A percentile compares a stretch with the other conserved stretches of the same genome.
Evolutionary conservation across 306 rosid species (phyloP).

Genomic region (Pueraria montana): DNA sequence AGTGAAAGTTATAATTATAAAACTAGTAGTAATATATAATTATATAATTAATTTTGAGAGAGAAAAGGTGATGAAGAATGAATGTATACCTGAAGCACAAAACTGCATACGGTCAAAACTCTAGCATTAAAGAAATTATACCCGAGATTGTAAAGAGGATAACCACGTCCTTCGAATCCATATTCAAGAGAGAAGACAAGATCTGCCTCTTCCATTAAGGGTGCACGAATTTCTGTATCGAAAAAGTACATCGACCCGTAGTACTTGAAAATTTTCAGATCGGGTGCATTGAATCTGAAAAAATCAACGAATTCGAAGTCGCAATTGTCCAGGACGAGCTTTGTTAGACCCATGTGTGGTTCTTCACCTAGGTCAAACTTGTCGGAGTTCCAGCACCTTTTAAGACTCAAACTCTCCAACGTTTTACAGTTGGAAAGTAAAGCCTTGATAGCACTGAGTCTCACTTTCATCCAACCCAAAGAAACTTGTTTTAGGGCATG

Average conservation of each 20-base stretch:
- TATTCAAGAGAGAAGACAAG: slow-evolving; percentile 24
- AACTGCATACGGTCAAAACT: slow-evolving; percentile 43
- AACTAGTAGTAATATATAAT: no score
- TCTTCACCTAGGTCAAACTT: no score
- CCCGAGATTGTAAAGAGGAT: not conserved
- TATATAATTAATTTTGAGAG: no score
- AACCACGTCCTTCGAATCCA: not conserved
- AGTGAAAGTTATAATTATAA: no score
- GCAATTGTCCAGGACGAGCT: no score
- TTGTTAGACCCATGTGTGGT: no score
- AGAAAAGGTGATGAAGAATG: not conserved
- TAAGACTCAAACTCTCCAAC: slow-evolving; percentile 31
- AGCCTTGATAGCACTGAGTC: not conserved
- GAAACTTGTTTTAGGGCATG: slow-evolving; percentile 38
- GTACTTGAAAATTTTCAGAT: slow-evolving; percentile 21
- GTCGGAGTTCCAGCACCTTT: no score
- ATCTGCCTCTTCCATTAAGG: not conserved
- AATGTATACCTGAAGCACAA: slow-evolving; percentile 45
- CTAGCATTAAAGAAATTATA: not conserved
- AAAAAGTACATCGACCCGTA: no score
- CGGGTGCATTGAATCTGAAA: not conserved
- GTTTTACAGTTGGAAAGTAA: not conserved
- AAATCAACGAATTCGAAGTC: no score
- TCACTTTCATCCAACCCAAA: slow-evolving; percentile 35
- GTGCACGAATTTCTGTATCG: no score